A percentile compares a stretch with the other conserved stretches of the same genome.
Evolutionary conservation across 176 grass and related monocot species (phyloP).

Genomic region (Melocanna baccifera): DNA sequence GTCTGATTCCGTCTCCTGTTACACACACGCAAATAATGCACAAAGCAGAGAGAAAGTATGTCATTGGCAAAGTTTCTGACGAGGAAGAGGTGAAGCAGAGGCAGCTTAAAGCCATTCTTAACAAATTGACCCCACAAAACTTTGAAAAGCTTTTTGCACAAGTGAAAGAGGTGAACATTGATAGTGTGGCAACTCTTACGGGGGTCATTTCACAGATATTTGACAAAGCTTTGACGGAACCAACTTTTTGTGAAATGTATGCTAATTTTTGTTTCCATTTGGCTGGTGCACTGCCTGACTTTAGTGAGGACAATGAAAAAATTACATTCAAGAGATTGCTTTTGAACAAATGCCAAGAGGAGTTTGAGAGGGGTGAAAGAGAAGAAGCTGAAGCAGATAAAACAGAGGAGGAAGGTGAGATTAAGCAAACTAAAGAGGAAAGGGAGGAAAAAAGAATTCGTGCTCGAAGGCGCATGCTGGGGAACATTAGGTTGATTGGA

Average conservation of each 20-base stretch:
- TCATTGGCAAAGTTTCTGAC: constrained; percentile 74
- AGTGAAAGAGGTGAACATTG: constrained; percentile 83
- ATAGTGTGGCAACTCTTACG: constrained; percentile 57
- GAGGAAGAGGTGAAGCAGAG: constrained; percentile 73
- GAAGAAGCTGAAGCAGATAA: constrained; percentile 93
- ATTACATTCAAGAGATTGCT: constrained; percentile 91
- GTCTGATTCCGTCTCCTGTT: constrained; percentile 75
- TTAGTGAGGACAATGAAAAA: constrained; percentile 73
- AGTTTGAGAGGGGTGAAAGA: constrained; percentile 93
- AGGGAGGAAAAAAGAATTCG: constrained; percentile 74
- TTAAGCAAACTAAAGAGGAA: constrained; percentile 80
- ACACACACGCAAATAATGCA: constrained; percentile 79
- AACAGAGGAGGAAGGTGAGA: constrained; percentile 84
- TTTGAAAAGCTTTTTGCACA: constrained; percentile 89
- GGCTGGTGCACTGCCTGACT: constrained; percentile 64
- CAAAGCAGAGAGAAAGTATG: constrained; percentile 74
- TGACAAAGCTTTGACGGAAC: constrained; percentile 96
- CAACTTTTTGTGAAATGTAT: constrained; percentile 99
- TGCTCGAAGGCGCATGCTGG: constrained; percentile 80
- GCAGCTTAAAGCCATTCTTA: constrained; percentile 82
- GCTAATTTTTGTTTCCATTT: constrained; percentile 76
- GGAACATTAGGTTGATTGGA: constrained; percentile 94
- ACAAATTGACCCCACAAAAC: constrained; percentile 91
- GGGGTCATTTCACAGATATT: constrained; percentile 97
- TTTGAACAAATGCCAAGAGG: constrained; percentile 92